Base-by-base conservation (phyloP, 176 grass and related monocot genomes). In the Phoenix dactylifera region DNA sequence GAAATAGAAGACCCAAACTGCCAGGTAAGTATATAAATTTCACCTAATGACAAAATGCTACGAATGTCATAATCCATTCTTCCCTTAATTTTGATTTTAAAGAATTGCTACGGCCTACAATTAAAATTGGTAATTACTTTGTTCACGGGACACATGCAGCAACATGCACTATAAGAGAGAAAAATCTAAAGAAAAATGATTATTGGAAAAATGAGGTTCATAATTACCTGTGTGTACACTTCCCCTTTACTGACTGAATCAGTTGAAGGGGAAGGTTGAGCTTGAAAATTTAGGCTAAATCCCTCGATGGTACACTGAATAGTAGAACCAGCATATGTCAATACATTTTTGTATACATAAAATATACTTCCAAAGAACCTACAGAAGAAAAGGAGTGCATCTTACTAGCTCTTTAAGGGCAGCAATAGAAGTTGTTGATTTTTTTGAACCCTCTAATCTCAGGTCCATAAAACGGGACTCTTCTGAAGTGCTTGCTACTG, bases 371-470 rank as follows among this genome's bases (percentile, higher is more conserved):
- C 35, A 44, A 44, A 0, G 10, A 44, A 9, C 35, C 35, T 14
- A 10, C 10, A 44, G 10, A 39, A 44, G 35, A 44, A 44, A 44
- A 44, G 1, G 17, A 26, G 22, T 6, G 15, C 4, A 65, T 76
- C 79, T 82, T 83, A 89, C 90, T 54, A 89, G 85, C 67, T 89
- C 82, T 55, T 80, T 89, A 58, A 95, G 82, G 73, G 76, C 80
- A 67, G 73, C 63, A 76, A 86, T 60, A 78, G 79, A 72, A 75
- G 72, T 22, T 55, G 66, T 18, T 44, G 35, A 12, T 60, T 54
- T 76, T 60, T 63, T 78, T 20, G 51, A 83, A 66, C 66, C 64
- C 60, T 79, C 17, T 18, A 63, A 64, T 86, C 72, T 82, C 52
- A 62, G 65, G 35, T 80, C 67, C 61, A 84, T 58, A 48, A 71